A percentile compares a stretch with the other conserved stretches of the same genome.
Conservation (phyloP, 176 grass and related monocot species). For the Guadua angustifolia region DNA sequence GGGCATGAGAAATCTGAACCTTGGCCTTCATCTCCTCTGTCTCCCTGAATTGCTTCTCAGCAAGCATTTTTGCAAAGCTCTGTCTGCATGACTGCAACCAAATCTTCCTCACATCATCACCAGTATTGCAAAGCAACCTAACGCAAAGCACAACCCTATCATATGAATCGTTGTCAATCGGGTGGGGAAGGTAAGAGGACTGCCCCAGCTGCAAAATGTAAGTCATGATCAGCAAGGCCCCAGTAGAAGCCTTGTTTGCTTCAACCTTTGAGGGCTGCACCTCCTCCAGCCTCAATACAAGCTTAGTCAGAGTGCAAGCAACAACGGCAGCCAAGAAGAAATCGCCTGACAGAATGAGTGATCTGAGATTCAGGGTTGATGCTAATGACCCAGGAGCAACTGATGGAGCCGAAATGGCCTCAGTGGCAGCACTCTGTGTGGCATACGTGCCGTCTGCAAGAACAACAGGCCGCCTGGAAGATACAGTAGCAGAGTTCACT, state of each 20-base stretch:
- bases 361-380: constrained; percentile 58
- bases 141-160: constrained; percentile 70
- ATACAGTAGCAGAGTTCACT: constrained; percentile 51
- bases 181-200: constrained; percentile 62
- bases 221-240: constrained; percentile 57
- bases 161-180: constrained; percentile 63
- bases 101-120: constrained; percentile 65
- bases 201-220: constrained; percentile 62
- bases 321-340: constrained; percentile 63
- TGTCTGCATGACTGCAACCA: constrained; percentile 68
- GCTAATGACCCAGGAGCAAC: constrained; percentile 46
- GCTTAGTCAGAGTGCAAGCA: constrained; percentile 58
- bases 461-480: constrained; percentile 64
- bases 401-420: constrained; percentile 52
- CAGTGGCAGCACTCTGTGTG: constrained; percentile 70
- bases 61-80: constrained; percentile 75
- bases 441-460: constrained; percentile 76
- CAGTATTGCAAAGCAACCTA: constrained; percentile 67
- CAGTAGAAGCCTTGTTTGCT: constrained; percentile 60
- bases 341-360: constrained; percentile 70
- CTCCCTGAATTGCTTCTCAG: constrained; percentile 81
- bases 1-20: constrained; percentile 68
- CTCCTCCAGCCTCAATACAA: constrained; percentile 74
- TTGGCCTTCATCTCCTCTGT: constrained; percentile 73
- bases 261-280: constrained; percentile 62